Evolutionary conservation across 768 basidiomycete genomes (phyloP), one percentile per base, ranked within the genome.

Genomic region (Suillus weaverae): DNA sequence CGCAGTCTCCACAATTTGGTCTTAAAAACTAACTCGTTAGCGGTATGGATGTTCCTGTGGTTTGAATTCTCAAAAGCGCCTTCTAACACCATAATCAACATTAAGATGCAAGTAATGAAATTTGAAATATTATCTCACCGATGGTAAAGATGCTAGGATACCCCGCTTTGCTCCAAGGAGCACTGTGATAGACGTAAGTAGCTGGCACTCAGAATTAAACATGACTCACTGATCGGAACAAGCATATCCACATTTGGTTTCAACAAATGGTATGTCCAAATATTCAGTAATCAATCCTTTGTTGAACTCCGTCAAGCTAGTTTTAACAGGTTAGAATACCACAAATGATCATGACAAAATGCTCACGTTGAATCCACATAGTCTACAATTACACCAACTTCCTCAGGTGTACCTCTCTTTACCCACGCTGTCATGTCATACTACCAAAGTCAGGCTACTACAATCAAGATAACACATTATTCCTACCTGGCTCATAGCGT

Each of bases 361-460:
- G 78, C 76, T 66, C 65, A 89, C 88, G 70, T 76, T 26, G 81
- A 74, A 73, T 97, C 90, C 22, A 90, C 89, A 71, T 81, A 95
- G 77, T 97, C 95, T 46, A 85, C 88, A 71, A 97, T 92, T 60
- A 97, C 84, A 51, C 91, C 91, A 66, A 96, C 89, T 80, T 86
- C 86, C 77, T 93, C 91, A 70, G 80, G 78, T 46, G 89, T 88
- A 41, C 91, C 92, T 72, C 77, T 77, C 84, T 94, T 94, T 66
- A 97, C 92, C 94, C 94, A 97, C 62, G 93, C 93, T 26, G 93
- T 95, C 93, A 94, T 94, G 74, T 94, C 92, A 72, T 90, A 92
- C 91, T 92, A 71, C 75, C 77, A 62, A 78, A 75, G 56, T 67
- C 61, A 5, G 16, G 0, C 8, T 10, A 51, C 50, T 7, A 33